Evolutionary conservation across 1,139 yeast species (phyloP).

Genomic region (Taphrina populina): DNA sequence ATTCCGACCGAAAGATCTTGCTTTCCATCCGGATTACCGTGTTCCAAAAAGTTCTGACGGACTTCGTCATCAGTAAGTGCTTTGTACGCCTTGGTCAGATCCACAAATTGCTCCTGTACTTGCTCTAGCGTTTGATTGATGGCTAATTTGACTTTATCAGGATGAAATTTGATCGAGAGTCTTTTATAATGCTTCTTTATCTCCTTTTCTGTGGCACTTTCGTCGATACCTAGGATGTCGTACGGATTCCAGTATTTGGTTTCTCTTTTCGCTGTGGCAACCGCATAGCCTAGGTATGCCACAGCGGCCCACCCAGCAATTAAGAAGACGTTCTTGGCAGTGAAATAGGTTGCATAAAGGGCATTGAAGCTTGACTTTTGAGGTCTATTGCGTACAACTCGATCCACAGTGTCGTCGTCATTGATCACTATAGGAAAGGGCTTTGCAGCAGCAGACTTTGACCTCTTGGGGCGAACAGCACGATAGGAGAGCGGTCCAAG

Average conservation of each 20-base stretch:
- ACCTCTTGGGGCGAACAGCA: constrained; percentile 7
- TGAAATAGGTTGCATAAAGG: background rate
- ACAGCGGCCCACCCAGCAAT: constrained; percentile 32
- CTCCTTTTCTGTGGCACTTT: constrained; percentile 68
- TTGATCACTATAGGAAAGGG: constrained; percentile 10
- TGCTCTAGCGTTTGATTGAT: constrained; percentile 62
- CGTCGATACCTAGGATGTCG: constrained; percentile 70
- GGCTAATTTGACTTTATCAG: constrained; percentile 72
- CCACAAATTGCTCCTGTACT: constrained; percentile 74
- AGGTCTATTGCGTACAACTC: constrained; percentile 2
- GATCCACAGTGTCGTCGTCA: constrained; percentile 1
- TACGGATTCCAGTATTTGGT: constrained; percentile 80
- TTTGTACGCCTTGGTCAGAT: constrained; percentile 87
- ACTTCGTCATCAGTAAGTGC: constrained; percentile 89
- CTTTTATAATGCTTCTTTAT: constrained; percentile 82
- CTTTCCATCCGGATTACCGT: constrained; percentile 98
- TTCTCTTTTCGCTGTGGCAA: constrained; percentile 41
- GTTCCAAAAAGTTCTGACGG: constrained; percentile 75
- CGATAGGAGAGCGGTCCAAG: constrained; percentile 20
- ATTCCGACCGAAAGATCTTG: constrained; percentile 94
- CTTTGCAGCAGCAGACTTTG: background rate
- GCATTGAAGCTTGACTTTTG: constrained; percentile 11
- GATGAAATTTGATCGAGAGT: constrained; percentile 83
- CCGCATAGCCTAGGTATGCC: constrained; percentile 19
- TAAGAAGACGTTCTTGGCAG: constrained; percentile 10